Conservation (phyloP, 106 monocot genomes). For the Dendrobium nobile region DNA sequence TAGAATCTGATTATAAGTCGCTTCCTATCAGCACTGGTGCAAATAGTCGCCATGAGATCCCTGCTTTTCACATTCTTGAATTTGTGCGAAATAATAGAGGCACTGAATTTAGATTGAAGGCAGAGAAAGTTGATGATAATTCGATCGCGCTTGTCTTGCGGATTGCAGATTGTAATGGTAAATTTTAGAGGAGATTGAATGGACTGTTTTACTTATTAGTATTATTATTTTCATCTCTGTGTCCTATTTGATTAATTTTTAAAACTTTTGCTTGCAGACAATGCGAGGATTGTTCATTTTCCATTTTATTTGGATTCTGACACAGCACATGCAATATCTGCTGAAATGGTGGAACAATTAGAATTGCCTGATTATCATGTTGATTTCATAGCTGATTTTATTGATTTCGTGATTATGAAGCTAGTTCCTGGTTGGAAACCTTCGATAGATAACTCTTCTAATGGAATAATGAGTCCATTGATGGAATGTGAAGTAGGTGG, state of each 20-base stretch:
- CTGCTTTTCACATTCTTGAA: slow-evolving; percentile 20
- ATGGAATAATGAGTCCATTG: slow-evolving; percentile 14
- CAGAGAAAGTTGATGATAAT: slow-evolving; percentile 29
- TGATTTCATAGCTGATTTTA: slow-evolving; percentile 56
- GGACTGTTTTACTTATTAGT: neutral
- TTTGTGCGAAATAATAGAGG: slow-evolving; percentile 30
- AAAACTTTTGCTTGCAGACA: slow-evolving; percentile 17
- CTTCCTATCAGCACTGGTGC: slow-evolving; percentile 6
- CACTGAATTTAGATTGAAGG: slow-evolving; percentile 43
- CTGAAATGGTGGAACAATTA: slow-evolving; percentile 58
- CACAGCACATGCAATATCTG: slow-evolving; percentile 45
- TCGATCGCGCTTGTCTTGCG: slow-evolving; percentile 30
- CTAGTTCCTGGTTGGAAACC: slow-evolving; percentile 45
- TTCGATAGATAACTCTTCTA: slow-evolving; percentile 14
- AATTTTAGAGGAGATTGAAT: neutral
- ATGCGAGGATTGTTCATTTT: slow-evolving; percentile 40
- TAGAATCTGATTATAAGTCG: slow-evolving; percentile 25
- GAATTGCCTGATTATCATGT: slow-evolving; percentile 52
- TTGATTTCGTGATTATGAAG: slow-evolving; percentile 50
- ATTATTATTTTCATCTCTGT: slow-evolving; percentile 7
- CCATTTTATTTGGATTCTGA: slow-evolving; percentile 51
- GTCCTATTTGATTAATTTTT: slow-evolving; percentile 38
- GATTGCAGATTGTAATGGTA: slow-evolving; percentile 37
- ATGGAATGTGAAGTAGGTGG: slow-evolving; percentile 8
- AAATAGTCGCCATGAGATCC: neutral